Evolutionary conservation across 495 filamentous ascomycete genomes (phyloP), one percentile per base, ranked within the genome.

Genomic region (Baudoinia panamericana): DNA sequence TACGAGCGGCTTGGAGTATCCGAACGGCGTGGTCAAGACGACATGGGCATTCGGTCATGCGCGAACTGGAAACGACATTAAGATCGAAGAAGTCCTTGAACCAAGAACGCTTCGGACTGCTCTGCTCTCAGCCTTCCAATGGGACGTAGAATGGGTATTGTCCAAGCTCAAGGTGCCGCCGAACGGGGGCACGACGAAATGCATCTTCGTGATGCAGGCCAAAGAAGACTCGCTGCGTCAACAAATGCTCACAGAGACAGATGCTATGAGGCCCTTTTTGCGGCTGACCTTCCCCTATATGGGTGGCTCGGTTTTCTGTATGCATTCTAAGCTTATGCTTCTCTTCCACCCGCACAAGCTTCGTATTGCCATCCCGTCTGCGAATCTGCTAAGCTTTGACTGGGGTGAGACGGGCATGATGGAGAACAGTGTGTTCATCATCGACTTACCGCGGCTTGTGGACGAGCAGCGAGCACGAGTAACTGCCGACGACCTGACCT

Each of bases 281-380:
- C 67, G 69, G 15, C 69, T 88, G 24, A 87, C 82, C 51, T 93
- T 93, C 56, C 90, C 90, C 5, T 72, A 68, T 33, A 82, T 83
- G 75, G 62, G 69, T 5, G 70, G 71, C 0, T 67, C 75, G 35
- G 58, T 75, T 1, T 70, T 67, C 32, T 74, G 67, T 49, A 93
- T 93, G 86, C 86, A 94, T 52, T 90, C 83, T 4, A 94, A 94
- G 51, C 59, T 94, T 10, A 82, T 84, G 70, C 64, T 94, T 0
- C 66, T 94, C 0, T 85, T 82, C 48, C 77, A 84, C 45, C 63
- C 67, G 0, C 52, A 44, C 0, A 73, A 86, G 52, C 53, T 93
- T 2, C 70, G 86, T 0, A 68, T 94, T 8, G 86, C 71, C 0
- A 69, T 93, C 0, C 85, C 86, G 0, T 85, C 72, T 7, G 86